Conservation (phyloP, 192 early-diverging fungal species). For the Podila horticola region DNA sequence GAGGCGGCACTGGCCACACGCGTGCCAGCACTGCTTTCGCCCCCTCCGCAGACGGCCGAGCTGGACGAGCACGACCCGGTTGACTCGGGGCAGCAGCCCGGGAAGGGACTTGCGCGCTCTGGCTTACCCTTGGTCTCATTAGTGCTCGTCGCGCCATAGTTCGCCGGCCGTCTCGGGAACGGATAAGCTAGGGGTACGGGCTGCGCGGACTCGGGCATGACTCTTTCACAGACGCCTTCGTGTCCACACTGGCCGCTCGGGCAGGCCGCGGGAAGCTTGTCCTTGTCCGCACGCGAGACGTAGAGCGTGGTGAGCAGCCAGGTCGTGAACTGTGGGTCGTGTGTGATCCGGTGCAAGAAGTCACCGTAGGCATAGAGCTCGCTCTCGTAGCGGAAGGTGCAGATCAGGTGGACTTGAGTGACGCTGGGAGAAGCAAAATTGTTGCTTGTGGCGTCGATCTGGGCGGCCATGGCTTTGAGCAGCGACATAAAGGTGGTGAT, state of each 20-base stretch:
- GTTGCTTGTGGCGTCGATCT: slow-evolving; percentile 15
- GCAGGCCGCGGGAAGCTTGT: slow-evolving; percentile 6
- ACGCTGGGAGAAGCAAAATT: not conserved
- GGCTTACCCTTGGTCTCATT: not conserved
- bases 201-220: not conserved
- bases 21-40: not conserved
- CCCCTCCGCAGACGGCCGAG: not conserved
- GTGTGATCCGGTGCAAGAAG: slow-evolving; percentile 40
- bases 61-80: not conserved
- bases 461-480: slow-evolving; percentile 39
- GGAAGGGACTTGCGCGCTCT: not conserved
- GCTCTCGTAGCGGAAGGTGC: slow-evolving; percentile 44
- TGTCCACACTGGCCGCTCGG: slow-evolving; percentile 32
- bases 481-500: slow-evolving; percentile 43
- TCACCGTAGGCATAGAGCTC: slow-evolving; percentile 45
- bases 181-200: not conserved
- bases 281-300: slow-evolving; percentile 38
- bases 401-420: slow-evolving; percentile 34
- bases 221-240: slow-evolving; percentile 32
- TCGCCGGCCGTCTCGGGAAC: not conserved
- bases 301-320: slow-evolving; percentile 31
- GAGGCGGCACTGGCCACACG: not conserved
- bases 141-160: not conserved
- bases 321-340: slow-evolving; percentile 34
- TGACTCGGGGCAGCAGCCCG: not conserved